Evolutionary conservation across 176 grass and related monocot genomes (phyloP).

Genomic region (Phragmites australis): DNA sequence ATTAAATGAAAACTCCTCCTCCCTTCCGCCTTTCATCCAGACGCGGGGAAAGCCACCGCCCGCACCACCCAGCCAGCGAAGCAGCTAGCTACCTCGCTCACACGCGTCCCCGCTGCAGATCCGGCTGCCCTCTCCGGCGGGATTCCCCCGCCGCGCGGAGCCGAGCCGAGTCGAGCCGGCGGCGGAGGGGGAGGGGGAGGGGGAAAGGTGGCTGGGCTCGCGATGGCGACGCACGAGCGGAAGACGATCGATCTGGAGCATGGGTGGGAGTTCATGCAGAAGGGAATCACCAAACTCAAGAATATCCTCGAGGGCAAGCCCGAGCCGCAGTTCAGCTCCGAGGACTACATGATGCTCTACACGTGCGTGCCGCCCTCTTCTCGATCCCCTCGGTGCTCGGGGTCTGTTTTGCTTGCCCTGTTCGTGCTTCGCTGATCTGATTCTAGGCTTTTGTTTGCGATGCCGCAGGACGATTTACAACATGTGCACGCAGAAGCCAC

Average conservation of each 20-base stretch:
- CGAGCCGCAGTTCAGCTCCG: conserved; percentile 73
- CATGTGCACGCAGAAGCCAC: conserved; percentile 90
- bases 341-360: conserved; percentile 98
- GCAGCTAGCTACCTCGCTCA: background rate
- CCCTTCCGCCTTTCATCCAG: background rate
- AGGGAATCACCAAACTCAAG: conserved; percentile 78
- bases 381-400: too few species aligned
- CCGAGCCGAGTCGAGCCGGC: background rate
- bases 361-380: conserved; percentile 52
- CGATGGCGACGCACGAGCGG: conserved; percentile 72
- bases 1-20: too few species aligned
- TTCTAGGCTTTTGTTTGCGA: background rate
- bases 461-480: conserved; percentile 69
- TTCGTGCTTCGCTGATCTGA: too few species aligned
- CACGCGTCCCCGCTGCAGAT: background rate
- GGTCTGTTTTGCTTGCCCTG: too few species aligned
- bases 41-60: background rate
- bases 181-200: background rate
- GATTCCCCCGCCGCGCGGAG: background rate
- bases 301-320: conserved; percentile 73
- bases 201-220: background rate
- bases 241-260: conserved; percentile 66
- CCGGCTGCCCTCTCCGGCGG: background rate
- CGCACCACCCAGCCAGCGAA: background rate
- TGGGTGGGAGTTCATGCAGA: conserved; percentile 81